Conservation (phyloP, 495 filamentous ascomycete species). For the Astrothelium macrocarpum region DNA sequence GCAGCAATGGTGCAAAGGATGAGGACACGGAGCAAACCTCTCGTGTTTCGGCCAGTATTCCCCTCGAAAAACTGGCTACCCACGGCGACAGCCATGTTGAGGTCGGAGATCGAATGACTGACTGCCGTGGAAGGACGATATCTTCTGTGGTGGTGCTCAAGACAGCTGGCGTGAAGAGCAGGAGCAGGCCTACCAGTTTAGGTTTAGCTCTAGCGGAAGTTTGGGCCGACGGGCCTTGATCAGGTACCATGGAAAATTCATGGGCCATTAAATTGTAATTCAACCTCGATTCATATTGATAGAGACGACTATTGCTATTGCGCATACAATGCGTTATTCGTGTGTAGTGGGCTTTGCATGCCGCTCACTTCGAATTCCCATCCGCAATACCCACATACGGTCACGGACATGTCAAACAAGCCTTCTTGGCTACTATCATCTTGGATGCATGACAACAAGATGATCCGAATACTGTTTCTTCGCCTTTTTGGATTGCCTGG, state of each 20-base stretch:
- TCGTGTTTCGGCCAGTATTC: constrained; percentile 61
- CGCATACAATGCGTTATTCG: neutral
- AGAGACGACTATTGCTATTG: neutral
- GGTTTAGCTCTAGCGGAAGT: neutral
- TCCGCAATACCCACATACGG: no score
- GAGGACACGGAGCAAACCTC: constrained; percentile 77
- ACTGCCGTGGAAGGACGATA: neutral
- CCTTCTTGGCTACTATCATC: no score
- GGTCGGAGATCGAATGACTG: neutral
- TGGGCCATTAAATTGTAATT: neutral
- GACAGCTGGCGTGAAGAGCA: constrained; percentile 6
- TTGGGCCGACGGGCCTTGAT: neutral
- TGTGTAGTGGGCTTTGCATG: neutral
- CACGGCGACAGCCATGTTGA: constrained; percentile 41
- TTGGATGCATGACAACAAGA: no score
- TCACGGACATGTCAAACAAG: no score
- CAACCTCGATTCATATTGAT: neutral
- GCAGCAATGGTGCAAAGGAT: constrained; percentile 89
- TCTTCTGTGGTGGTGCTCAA: neutral
- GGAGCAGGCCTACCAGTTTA: neutral
- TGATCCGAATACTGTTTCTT: neutral
- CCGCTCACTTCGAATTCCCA: neutral
- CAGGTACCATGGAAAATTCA: neutral
- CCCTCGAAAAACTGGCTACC: constrained; percentile 55
- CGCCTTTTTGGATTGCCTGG: neutral